Base-by-base conservation (phyloP, 2,329 filamentous ascomycete genomes). In the Colletotrichum sp. region DNA sequence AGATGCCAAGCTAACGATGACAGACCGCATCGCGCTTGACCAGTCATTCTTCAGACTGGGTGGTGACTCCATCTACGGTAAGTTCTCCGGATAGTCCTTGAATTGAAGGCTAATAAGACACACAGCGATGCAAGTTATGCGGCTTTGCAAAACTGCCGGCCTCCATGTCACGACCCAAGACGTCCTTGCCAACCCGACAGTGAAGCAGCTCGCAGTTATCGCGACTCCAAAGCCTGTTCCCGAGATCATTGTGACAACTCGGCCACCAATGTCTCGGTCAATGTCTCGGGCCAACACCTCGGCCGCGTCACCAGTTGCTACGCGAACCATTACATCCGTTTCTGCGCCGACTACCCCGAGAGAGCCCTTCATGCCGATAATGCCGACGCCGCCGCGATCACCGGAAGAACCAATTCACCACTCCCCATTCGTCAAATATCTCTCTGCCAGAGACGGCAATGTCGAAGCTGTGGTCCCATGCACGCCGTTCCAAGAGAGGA, bases 21-120 rank as follows among this genome's bases (percentile, higher is more conserved):
- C 15, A 72, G 72, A 61, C 15, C 57, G 86, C 3, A 89, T 92
- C 26, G 85, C 87, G 1, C 81, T 88, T 1, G 87, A 91, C 6
- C 88, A 92, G 77, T 90, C 88, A 81, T 92, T 93, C 82, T 92
- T 92, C 85, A 85, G 87, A 5, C 85, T 92, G 0, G 91, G 91
- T 1, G 91, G 91, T n/a, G 90, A 92, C 81, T 75, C 73, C 2
- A 75, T 75, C 15, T 64, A 57, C n/a, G 73, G 73, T 75, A 10
- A 58, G 68, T 34, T 18, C n/a, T 52, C 4, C 9, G 18, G 5
- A 48, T 10, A 12, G 6, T n/a, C 9, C 12, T 26, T 1, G n/a
- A 8, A 6, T 3, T 26, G 10, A 5, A n/a, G 5, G 15, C 72
- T 71, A 15, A 61, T 2, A 1, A 2, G 8, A 5, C 55, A 12